Percentiles rank a stretch among this genome's conserved stretches.
Evolutionary conservation across 1,139 yeast genomes (phyloP).

Genomic region (Scheffersomyces segobiensis): DNA sequence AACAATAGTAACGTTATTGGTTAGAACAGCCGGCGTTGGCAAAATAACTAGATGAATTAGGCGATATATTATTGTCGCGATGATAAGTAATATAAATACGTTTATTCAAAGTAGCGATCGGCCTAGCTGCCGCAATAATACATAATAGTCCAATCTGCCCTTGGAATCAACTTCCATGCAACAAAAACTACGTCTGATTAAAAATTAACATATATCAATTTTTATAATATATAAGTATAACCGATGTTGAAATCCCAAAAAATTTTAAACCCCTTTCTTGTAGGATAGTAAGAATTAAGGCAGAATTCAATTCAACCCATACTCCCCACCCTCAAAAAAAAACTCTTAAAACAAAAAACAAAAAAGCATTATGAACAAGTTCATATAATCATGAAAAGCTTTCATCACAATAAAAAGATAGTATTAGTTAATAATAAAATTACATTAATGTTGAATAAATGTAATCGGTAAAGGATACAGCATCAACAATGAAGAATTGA

Average conservation of each 20-base stretch:
- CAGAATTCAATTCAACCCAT: neutral
- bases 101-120: too few species aligned
- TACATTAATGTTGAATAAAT: constrained; percentile 72
- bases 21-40: neutral
- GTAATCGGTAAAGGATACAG: constrained; percentile 43
- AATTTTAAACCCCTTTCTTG: constrained; percentile 36
- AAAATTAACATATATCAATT: constrained; percentile 10
- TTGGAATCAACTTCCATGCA: neutral
- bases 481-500: constrained; percentile 40
- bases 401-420: constrained; percentile 19
- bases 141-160: too few species aligned
- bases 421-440: constrained; percentile 21
- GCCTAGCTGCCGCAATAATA: too few species aligned
- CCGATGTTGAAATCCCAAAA: constrained; percentile 56
- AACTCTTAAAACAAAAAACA: constrained; percentile 6
- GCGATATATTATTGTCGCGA: too few species aligned
- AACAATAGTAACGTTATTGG: neutral
- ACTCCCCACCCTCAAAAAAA: constrained; percentile 3
- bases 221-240: constrained; percentile 23
- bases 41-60: too few species aligned
- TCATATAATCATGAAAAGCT: constrained; percentile 11
- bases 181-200: neutral
- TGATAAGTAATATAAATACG: too few species aligned
- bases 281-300: neutral
- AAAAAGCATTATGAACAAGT: constrained; percentile 12